These are phyloP conservation scores for Pyrenula aspistea DNA, from an alignment of 495 filamentous ascomycete species.

Conservation along the genomic window DNA sequence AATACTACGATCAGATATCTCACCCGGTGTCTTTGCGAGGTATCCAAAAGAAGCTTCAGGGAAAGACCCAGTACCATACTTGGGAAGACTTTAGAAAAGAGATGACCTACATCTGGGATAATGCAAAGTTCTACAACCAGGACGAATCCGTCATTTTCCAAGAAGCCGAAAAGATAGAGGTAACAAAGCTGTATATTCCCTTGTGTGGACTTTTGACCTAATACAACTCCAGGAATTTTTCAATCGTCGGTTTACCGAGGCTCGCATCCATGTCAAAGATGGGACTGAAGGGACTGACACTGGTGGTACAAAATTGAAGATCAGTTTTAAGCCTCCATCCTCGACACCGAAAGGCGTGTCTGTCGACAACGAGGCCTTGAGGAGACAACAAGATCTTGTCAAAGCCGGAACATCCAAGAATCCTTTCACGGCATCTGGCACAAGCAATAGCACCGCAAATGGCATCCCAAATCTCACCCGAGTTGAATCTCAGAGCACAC, in stretches of 20 bases:
- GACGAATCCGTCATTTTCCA: constrained; percentile 68
- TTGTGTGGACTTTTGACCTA: not conserved
- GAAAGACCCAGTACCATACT: constrained; percentile 57
- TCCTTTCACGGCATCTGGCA: constrained; percentile 12
- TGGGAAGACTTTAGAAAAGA: constrained; percentile 76
- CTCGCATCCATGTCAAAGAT: constrained; percentile 21
- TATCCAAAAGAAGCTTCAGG: constrained; percentile 59
- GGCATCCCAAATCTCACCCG: not conserved
- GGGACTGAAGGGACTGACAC: constrained; percentile 34
- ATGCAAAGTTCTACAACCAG: constrained; percentile 81
- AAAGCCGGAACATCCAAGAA: constrained; percentile 27
- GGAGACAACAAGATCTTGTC: constrained; percentile 34
- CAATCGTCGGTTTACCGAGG: constrained; percentile 49
- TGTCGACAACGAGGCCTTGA: constrained; percentile 36
- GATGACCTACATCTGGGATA: constrained; percentile 67
- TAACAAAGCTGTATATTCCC: constrained; percentile 22
- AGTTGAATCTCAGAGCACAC: constrained; percentile 8
- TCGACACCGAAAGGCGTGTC: constrained; percentile 21
- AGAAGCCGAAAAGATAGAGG: constrained; percentile 65
- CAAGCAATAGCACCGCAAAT: constrained; percentile 1
- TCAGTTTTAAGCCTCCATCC: constrained; percentile 59
- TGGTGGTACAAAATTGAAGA: constrained; percentile 58
- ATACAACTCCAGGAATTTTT: constrained; percentile 46
- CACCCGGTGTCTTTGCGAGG: constrained; percentile 60
- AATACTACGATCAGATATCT: constrained; percentile 68